These are phyloP conservation scores for Raphanus hybrid DNA, from an alignment of 441 rosid genomes.

Conservation along the genomic window DNA sequence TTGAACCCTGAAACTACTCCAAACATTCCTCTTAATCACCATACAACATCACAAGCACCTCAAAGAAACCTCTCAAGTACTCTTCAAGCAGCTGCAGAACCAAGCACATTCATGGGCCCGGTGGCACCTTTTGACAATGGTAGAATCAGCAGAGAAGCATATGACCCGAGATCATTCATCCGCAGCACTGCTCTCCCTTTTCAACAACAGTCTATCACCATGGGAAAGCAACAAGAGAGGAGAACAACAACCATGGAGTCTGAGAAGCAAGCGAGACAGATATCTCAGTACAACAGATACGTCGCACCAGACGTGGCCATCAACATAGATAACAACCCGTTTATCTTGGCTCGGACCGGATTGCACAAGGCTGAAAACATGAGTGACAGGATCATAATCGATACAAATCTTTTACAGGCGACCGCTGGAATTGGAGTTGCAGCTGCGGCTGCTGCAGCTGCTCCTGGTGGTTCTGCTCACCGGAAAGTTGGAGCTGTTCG, in stretches of 20 bases:
- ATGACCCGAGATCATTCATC: slow-evolving; percentile 69
- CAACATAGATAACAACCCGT: slow-evolving; percentile 80
- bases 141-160: slow-evolving; percentile 53
- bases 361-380: slow-evolving; percentile 58
- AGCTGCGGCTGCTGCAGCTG: slow-evolving; percentile 48
- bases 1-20: slow-evolving; percentile 50
- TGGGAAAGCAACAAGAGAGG: slow-evolving; percentile 70
- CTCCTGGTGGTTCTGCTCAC: slow-evolving; percentile 50
- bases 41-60: slow-evolving; percentile 54
- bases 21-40: slow-evolving; percentile 49
- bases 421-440: slow-evolving; percentile 65
- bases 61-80: slow-evolving; percentile 77
- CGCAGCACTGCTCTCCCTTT: slow-evolving; percentile 57
- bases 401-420: slow-evolving; percentile 66
- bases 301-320: slow-evolving; percentile 70
- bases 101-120: slow-evolving; percentile 69
- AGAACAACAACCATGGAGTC: slow-evolving; percentile 50
- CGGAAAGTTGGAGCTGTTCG: slow-evolving; percentile 79
- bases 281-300: slow-evolving; percentile 63
- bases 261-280: slow-evolving; percentile 60
- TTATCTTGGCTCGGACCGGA: slow-evolving; percentile 74
- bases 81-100: slow-evolving; percentile 57
- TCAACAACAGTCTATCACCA: slow-evolving; percentile 48
- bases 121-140: slow-evolving; percentile 63
- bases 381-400: slow-evolving; percentile 60